phyloP scores from a whole-genome alignment of 306 rosid species.

The Canavalia ensiformis region DNA sequence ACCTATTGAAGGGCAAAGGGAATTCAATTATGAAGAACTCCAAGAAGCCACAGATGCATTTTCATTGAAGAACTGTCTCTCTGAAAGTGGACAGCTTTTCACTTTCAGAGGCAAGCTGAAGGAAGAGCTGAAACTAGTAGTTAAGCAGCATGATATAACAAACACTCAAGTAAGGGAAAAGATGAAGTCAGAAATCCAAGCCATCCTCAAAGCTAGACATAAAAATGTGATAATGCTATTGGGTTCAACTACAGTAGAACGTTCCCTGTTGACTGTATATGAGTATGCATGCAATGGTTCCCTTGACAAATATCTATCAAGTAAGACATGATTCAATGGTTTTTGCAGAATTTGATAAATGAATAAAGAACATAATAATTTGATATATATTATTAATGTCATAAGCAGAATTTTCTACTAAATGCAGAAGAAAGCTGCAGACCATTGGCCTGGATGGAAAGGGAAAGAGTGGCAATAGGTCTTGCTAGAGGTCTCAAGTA shows the following conservation, averaged over 20 bases:
- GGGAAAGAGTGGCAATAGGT: constrained; percentile 74
- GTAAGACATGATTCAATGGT: constrained; percentile 59
- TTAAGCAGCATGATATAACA: constrained; percentile 72
- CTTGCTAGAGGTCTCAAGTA: constrained; percentile 73
- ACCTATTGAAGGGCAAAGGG: constrained; percentile 63
- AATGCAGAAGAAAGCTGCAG: constrained; percentile 60
- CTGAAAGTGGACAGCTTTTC: constrained; percentile 60
- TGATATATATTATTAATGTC: background rate
- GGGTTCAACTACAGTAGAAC: constrained; percentile 68
- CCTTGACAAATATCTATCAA: constrained; percentile 73
- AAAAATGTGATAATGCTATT: constrained; percentile 75
- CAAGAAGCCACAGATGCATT: constrained; percentile 69
- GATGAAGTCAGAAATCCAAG: constrained; percentile 64
- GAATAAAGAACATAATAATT: background rate
- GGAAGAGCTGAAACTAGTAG: constrained; percentile 63
- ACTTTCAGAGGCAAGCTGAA: constrained; percentile 66
- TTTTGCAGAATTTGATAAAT: background rate
- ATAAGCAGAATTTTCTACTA: constrained; percentile 16
- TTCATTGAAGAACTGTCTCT: constrained; percentile 61
- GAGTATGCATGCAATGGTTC: constrained; percentile 86
- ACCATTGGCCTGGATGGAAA: constrained; percentile 72
- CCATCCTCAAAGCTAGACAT: constrained; percentile 76
- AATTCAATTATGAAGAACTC: constrained; percentile 72
- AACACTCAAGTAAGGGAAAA: constrained; percentile 67
- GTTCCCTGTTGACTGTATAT: constrained; percentile 65